phyloP scores from a whole-genome alignment of 768 basidiomycete species.

The Lactifluus pinguis region DNA sequence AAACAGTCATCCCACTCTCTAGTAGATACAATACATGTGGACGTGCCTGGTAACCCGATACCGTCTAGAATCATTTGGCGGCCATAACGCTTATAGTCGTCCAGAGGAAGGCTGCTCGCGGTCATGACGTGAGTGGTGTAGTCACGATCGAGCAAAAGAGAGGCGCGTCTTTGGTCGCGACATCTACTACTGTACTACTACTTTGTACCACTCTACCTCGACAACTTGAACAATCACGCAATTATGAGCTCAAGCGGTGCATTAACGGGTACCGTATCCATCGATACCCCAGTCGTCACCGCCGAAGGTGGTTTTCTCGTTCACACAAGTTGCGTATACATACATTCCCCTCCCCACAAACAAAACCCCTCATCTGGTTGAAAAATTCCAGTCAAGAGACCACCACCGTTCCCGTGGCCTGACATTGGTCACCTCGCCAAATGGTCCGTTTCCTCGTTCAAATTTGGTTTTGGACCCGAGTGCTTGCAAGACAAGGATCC shows the following conservation, averaged over 20 bases:
- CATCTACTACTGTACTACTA: too few species aligned
- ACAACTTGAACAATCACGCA: neutral
- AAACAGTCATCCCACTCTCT: too few species aligned
- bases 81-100: constrained; percentile 87
- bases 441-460: constrained; percentile 95
- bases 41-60: constrained; percentile 73
- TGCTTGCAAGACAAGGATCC: constrained; percentile 83
- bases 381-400: constrained; percentile 27
- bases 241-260: constrained; percentile 5
- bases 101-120: constrained; percentile 25
- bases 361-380: too few species aligned
- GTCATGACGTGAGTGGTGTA: neutral
- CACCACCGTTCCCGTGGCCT: constrained; percentile 58
- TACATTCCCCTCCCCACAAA: too few species aligned
- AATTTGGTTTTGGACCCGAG: constrained; percentile 93
- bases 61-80: constrained; percentile 92
- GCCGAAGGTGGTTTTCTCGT: constrained; percentile 33
- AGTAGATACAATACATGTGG: neutral
- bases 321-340: constrained; percentile 27
- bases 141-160: neutral
- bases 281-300: neutral
- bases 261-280: neutral
- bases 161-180: too few species aligned
- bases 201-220: neutral
- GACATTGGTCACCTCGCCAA: constrained; percentile 83